Base-by-base conservation (phyloP, 169 alveolate genomes). In the Eimeria falciformis region DNA sequence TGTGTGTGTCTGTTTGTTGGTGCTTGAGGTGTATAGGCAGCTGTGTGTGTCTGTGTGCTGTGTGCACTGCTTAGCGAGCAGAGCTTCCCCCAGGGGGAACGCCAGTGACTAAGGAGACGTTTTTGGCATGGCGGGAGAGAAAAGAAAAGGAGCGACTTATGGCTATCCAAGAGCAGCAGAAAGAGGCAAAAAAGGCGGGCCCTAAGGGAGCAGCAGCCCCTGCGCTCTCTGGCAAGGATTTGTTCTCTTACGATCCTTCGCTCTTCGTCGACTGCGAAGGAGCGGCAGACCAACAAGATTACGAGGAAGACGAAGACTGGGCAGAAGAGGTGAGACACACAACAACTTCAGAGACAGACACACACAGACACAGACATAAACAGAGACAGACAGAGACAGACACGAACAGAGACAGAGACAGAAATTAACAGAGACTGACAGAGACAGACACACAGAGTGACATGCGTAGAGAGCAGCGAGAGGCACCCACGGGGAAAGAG, bases 101-200 rank as follows among this genome's bases (percentile, higher is more conserved):
- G n/a, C 96, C 98, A 27, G 99, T 98, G 17, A 98, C 98, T 9
- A 93, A 95, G 62, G 99, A 97, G 85, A 95, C 98, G 14, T 98
- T 98, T 94, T 86, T 87, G 81, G 98, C 97, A 79, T 98, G 99
- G 99, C 96, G 97, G 88, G 91, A 93, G 91, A 96, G 96, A 92
- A 96, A 97, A 92, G 95, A 95, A 92, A 93, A 91, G 55, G 96
- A 95, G 50, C 87, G 93, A 25, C 62, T 25, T 14, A 50, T 55
- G 17, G 83, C 46, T 33, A 18, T 89, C 43, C 83, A 73, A 62
- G 90, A 12, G 89, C 77, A 89, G 84, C 73, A 88, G 46, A 58
- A 56, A 55, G 93, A 89, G 88, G 93, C 93, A 3, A 58, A 69
- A 53, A 68, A 73, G 71, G 75, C 85, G n/a, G 87, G 93, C 69